These are phyloP conservation scores for Globisporangium sylvaticum DNA, from an alignment of 352 stramenopile genomes.

Conservation along the genomic window DNA sequence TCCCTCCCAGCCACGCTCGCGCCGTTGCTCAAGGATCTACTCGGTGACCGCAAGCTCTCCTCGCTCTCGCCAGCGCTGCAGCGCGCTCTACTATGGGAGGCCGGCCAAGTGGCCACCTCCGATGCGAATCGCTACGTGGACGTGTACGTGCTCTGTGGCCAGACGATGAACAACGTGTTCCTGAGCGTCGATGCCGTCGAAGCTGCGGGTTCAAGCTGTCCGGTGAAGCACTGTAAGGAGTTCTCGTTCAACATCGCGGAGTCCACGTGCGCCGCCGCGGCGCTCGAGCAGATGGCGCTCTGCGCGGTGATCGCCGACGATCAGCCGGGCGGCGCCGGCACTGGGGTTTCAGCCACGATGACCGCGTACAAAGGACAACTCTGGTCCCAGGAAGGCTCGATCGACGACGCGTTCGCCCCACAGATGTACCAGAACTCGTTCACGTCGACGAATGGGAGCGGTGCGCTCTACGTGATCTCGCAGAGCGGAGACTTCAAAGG, in stretches of 20 bases:
- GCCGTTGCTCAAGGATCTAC: not conserved
- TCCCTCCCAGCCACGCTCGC: not conserved
- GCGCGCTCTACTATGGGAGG: not conserved
- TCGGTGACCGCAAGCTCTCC: not conserved
- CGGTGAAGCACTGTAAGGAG: constrained; percentile 27
- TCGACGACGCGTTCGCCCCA: constrained; percentile 31
- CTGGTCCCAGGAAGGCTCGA: constrained; percentile 28
- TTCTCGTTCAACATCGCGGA: constrained; percentile 23
- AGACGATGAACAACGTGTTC: constrained; percentile 40
- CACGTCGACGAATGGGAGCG: constrained; percentile 7
- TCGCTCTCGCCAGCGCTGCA: not conserved
- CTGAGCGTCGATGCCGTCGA: constrained; percentile 14
- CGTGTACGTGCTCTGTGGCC: constrained; percentile 36
- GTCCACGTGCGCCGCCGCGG: constrained; percentile 16
- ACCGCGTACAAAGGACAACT: not conserved
- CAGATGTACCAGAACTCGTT: constrained; percentile 25
- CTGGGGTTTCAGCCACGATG: not conserved
- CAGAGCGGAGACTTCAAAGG: not conserved
- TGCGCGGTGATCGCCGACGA: constrained; percentile 18
- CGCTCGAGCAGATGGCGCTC: constrained; percentile 13
- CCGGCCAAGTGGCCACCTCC: not conserved
- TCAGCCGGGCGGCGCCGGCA: not conserved
- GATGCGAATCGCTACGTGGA: not conserved
- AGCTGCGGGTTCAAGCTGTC: constrained; percentile 7
- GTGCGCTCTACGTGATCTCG: constrained; percentile 8